Conservation (phyloP, 768 basidiomycete genomes). For the Termitomyces sp. region DNA sequence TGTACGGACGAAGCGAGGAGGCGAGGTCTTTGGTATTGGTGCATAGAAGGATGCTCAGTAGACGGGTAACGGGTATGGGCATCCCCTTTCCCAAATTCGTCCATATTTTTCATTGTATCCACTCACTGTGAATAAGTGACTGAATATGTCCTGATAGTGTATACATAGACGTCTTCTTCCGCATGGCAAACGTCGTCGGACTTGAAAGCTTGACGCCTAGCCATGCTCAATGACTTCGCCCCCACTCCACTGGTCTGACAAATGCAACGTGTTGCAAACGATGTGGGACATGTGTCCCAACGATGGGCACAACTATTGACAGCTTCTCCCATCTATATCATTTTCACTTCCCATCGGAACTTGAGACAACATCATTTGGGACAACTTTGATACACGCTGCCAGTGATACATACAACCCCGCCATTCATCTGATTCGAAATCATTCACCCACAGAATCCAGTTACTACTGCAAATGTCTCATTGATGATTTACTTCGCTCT, state of each 20-base stretch:
- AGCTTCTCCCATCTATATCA: background rate
- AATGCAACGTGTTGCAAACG: background rate
- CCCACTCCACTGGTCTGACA: background rate
- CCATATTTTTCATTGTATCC: background rate
- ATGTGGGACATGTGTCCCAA: background rate
- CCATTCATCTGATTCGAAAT: background rate
- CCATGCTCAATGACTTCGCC: background rate
- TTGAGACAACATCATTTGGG: background rate
- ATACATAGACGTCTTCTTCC: background rate
- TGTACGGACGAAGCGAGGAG: too few relatives aligned
- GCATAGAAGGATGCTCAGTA: background rate
- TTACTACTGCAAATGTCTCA: background rate
- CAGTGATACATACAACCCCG: too few relatives aligned
- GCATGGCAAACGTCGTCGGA: background rate
- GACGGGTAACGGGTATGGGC: background rate
- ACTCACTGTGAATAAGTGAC: too few relatives aligned
- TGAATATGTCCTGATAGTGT: background rate
- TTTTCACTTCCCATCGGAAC: background rate
- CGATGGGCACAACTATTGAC: background rate
- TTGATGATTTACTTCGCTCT: background rate
- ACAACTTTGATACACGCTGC: background rate
- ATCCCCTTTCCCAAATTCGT: background rate
- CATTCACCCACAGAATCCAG: background rate
- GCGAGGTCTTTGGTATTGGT: background rate
- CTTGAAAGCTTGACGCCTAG: too few relatives aligned